Evolutionary conservation across 148 eudicot species (phyloP), one percentile per base, ranked within the genome.

Genomic region (Fagopyrum tataricum): DNA sequence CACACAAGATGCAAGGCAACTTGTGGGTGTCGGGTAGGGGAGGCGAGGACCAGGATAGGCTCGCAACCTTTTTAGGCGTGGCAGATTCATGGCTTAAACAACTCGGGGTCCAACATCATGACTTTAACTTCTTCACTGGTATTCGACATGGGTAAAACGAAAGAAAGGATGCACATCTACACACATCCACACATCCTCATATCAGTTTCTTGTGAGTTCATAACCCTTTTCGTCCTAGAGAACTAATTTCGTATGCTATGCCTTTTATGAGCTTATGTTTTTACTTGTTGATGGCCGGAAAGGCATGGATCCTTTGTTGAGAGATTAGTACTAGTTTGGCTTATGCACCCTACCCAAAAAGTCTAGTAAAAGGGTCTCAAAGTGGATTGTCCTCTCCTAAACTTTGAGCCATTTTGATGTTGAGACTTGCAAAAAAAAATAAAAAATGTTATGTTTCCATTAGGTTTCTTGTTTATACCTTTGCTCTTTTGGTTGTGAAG

Each of bases 61-160:
- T 90, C n/a, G 75, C 71, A 58, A 88, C 97, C 18, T 89, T 94
- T 18, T 78, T 81, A 72, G 88, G 97, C 72, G 97, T 90, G 55
- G 98, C 98, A 0, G 98, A 94, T 86, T 94, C 98, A 5, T 94
- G 98, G 98, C 89, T 94, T 53, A 94, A 91, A 83, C 97, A 94
- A 75, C 78, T 94, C 9, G 73, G 86, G 82, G 98, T 91, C 81
- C 89, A 89, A 66, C 98, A 94, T 78, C 98, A 88, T 77, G 98
- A 94, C 83, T 94, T 89, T 75, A 87, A 86, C 82, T 88, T 82
- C 86, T 94, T 94, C 85, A 82, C 78, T 14, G 93, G 98, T 78
- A 77, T 74, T 69, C 83, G 91, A 72, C 87, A 70, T 76, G 92
- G 94, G 75, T 90, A 31, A 31, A 31, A 2, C 37, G 37, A 31